Conservation (phyloP, 768 basidiomycete species). For the Termitomyces sp. region DNA sequence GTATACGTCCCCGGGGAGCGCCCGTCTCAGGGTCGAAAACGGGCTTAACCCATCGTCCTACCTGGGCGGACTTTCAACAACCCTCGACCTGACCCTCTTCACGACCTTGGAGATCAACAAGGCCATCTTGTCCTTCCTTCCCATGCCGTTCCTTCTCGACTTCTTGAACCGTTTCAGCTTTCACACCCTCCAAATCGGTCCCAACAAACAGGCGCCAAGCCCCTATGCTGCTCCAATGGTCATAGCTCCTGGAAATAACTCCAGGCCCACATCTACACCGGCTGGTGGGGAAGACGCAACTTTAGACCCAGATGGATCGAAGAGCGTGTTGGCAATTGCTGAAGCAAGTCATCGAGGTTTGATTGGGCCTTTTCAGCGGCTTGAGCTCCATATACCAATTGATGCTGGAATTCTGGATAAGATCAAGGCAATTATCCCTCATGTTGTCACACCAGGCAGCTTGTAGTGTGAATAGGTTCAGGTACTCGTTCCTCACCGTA, state of each 20-base stretch:
- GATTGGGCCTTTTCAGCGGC: neutral
- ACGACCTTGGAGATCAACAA: slow-evolving; percentile 4
- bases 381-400: neutral
- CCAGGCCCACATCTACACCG: neutral
- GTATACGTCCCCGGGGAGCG: slow-evolving; percentile 3
- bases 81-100: slow-evolving; percentile 1
- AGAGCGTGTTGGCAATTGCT: slow-evolving; percentile 1
- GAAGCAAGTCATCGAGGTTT: neutral
- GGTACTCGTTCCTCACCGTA: too few relatives aligned
- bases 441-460: neutral
- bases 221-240: neutral
- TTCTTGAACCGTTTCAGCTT: neutral
- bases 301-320: neutral
- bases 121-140: neutral
- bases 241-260: neutral
- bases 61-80: neutral
- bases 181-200: slow-evolving; percentile 1
- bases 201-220: slow-evolving; percentile 1
- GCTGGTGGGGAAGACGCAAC: slow-evolving; percentile 1
- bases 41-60: neutral
- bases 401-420: neutral
- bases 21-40: neutral
- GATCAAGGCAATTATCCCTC: neutral
- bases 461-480: neutral
- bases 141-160: neutral